Conservation (phyloP, 352 stramenopile genomes). For the Hyaloperonospora arabidopsidis region DNA sequence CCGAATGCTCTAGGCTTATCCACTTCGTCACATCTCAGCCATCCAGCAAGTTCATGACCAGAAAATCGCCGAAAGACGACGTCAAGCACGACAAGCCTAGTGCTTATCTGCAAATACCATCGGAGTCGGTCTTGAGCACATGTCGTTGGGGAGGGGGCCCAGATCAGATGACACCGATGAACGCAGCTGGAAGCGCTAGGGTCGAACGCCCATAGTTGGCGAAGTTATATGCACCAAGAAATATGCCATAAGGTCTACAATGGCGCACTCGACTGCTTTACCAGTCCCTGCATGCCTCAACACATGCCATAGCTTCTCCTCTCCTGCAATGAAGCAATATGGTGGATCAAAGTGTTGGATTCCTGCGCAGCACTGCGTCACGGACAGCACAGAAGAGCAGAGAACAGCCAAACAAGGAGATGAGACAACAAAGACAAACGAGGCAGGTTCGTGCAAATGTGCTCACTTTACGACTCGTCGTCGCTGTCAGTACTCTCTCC, state of each 20-base stretch:
- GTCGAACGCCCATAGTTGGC: conserved; percentile 39
- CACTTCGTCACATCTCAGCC: conserved; percentile 12
- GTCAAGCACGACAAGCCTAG: conserved; percentile 69
- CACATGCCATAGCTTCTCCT: conserved; percentile 37
- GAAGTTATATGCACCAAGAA: conserved; percentile 45
- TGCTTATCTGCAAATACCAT: conserved; percentile 61
- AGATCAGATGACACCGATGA: conserved; percentile 44
- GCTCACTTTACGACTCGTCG: conserved; percentile 26
- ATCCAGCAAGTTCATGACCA: conserved; percentile 21
- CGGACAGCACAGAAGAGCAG: neutral
- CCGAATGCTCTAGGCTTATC: conserved; percentile 1
- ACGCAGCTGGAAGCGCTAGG: conserved; percentile 35
- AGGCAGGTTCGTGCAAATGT: conserved; percentile 9
- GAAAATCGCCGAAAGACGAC: conserved; percentile 55
- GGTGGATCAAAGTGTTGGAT: conserved; percentile 7
- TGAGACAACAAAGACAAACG: conserved; percentile 19
- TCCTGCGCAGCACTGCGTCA: neutral
- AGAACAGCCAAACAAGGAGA: conserved; percentile 11
- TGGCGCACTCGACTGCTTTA: conserved; percentile 17
- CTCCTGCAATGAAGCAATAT: conserved; percentile 43
- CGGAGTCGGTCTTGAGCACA: conserved; percentile 64
- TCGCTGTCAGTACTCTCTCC: conserved; percentile 27
- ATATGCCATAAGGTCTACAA: conserved; percentile 21
- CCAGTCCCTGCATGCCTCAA: conserved; percentile 17
- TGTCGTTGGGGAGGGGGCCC: conserved; percentile 29